phyloP scores from a whole-genome alignment of 441 rosid genomes.

The Sinapis alba region DNA sequence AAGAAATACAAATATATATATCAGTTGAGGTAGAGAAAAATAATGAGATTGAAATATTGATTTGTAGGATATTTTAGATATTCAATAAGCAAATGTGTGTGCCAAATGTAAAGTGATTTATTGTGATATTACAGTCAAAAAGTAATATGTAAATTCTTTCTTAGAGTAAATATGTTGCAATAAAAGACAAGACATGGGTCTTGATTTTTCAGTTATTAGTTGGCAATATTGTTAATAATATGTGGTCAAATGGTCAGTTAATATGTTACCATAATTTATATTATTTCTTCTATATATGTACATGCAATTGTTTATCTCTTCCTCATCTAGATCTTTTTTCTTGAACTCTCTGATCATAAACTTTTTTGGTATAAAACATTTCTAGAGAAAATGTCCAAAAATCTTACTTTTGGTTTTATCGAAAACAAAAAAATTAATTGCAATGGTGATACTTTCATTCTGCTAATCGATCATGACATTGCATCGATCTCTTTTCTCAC shows the following conservation, averaged over 20 bases:
- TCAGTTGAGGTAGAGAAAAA: too few relatives aligned
- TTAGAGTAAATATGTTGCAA: background rate
- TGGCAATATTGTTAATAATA: background rate
- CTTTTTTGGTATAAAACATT: background rate
- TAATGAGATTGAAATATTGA: too few relatives aligned
- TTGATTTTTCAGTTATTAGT: background rate
- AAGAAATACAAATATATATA: too few relatives aligned
- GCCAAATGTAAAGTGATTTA: too few relatives aligned
- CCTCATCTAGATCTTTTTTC: background rate
- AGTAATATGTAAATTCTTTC: too few relatives aligned
- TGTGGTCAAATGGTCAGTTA: background rate
- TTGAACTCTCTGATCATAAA: background rate
- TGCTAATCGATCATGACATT: slow-evolving; percentile 24
- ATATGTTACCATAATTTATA: background rate
- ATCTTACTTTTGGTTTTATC: too few relatives aligned
- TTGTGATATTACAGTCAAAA: too few relatives aligned
- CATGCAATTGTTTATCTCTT: background rate
- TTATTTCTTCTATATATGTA: slow-evolving; percentile 13
- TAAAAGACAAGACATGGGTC: background rate
- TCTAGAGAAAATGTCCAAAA: background rate
- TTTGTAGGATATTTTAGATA: too few relatives aligned
- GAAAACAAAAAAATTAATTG: background rate
- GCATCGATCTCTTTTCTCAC: slow-evolving; percentile 3
- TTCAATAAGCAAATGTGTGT: too few relatives aligned
- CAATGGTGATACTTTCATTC: background rate